Percentiles rank a stretch among this genome's conserved stretches.
Evolutionary conservation across 306 rosid species (phyloP).

Genomic region (Acacia crassicarpa): DNA sequence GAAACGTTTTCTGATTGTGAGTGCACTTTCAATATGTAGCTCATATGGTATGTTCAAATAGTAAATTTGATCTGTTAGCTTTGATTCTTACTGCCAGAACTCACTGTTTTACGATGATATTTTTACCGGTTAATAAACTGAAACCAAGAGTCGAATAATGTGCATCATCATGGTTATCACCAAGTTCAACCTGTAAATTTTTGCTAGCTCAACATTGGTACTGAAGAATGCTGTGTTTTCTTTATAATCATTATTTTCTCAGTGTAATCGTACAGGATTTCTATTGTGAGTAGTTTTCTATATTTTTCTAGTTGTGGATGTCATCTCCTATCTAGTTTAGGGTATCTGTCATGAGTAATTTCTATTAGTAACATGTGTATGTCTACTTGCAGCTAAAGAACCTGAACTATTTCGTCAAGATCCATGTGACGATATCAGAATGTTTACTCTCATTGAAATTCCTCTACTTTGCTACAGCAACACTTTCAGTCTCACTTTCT

Average conservation of each 20-base stretch:
- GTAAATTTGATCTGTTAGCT: background rate
- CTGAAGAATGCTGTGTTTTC: conserved; percentile 42
- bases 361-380: background rate
- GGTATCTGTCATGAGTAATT: background rate
- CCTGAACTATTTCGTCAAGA: background rate
- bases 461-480: background rate
- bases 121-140: background rate
- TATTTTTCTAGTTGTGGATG: background rate
- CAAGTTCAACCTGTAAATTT: conserved; percentile 16
- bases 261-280: background rate
- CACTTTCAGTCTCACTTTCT: background rate
- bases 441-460: background rate
- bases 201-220: conserved; percentile 81
- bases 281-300: background rate
- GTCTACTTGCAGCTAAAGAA: background rate
- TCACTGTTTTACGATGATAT: background rate
- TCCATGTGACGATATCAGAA: background rate
- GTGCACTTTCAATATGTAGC: background rate
- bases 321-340: background rate
- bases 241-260: background rate
- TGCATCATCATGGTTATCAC: conserved; percentile 42
- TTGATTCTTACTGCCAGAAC: background rate
- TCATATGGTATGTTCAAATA: background rate
- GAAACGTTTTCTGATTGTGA: background rate
- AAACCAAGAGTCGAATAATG: background rate